Conservation (phyloP, 441 rosid genomes). For the Sinapis alba region DNA sequence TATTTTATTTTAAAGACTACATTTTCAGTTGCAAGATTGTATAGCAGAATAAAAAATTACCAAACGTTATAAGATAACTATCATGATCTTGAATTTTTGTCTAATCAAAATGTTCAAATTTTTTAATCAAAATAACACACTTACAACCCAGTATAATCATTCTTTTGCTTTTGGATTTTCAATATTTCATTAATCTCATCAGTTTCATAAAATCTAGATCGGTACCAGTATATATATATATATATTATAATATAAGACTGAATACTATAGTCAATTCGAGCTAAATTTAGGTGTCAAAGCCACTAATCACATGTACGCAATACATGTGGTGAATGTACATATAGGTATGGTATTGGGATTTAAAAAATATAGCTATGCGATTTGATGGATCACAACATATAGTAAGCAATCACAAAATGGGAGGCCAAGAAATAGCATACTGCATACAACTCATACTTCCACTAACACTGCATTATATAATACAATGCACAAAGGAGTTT, state of each 20-base stretch:
- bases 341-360: conserved; percentile 43
- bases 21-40: not conserved
- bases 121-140: too few relatives aligned
- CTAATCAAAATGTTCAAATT: not conserved
- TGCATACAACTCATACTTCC: conserved; percentile 63
- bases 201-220: conserved; percentile 18
- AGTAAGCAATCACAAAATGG: conserved; percentile 61
- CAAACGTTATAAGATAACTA: not conserved
- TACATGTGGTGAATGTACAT: conserved; percentile 35
- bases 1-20: not conserved
- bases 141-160: not conserved
- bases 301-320: conserved; percentile 39
- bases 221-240: conserved; percentile 14
- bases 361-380: conserved; percentile 27
- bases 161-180: not conserved
- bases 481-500: conserved; percentile 27
- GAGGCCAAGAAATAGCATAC: conserved; percentile 48
- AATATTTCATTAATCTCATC: not conserved
- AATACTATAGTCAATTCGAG: conserved; percentile 18
- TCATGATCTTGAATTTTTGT: not conserved
- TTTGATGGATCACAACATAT: conserved; percentile 40
- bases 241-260: not conserved
- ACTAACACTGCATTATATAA: conserved; percentile 50
- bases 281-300: conserved; percentile 41
- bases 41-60: not conserved